phyloP scores from a whole-genome alignment of 2,329 filamentous ascomycete species.

The Aureobasidium musti region DNA sequence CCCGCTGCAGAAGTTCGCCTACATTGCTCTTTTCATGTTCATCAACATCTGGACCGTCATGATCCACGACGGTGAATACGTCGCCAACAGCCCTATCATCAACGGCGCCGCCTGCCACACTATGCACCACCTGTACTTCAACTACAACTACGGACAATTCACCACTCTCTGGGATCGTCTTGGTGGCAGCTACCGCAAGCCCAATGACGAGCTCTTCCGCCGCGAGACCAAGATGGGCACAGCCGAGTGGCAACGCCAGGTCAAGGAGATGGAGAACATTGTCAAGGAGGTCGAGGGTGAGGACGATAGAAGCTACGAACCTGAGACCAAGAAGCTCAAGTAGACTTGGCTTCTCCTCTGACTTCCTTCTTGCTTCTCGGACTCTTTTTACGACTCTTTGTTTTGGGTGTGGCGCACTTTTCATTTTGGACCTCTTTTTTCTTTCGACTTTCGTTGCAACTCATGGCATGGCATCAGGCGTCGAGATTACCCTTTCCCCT shows the following conservation, averaged over 20 bases:
- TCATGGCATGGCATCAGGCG: constrained; percentile 16
- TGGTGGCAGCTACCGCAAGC: constrained; percentile 81
- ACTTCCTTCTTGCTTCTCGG: not conserved
- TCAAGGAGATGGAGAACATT: constrained; percentile 72
- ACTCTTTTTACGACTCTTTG: constrained; percentile 11
- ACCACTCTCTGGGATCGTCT: constrained; percentile 89
- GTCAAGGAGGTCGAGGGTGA: constrained; percentile 70
- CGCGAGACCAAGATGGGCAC: constrained; percentile 83
- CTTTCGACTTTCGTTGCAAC: not conserved
- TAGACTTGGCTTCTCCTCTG: constrained; percentile 29
- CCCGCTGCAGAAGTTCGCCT: constrained; percentile 87
- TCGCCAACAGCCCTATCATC: constrained; percentile 84
- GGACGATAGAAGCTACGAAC: constrained; percentile 51
- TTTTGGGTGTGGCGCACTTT: constrained; percentile 2
- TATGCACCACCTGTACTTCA: constrained; percentile 84
- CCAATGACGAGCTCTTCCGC: constrained; percentile 81
- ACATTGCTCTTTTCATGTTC: constrained; percentile 81
- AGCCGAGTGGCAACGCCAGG: constrained; percentile 76
- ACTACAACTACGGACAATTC: constrained; percentile 94
- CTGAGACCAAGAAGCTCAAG: constrained; percentile 47
- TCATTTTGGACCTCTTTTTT: not conserved
- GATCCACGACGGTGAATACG: constrained; percentile 94
- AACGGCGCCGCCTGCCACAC: constrained; percentile 95
- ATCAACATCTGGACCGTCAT: constrained; percentile 97
- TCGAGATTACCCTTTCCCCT: constrained; percentile 6